Evolutionary conservation across 352 stramenopile genomes (phyloP).

Genomic region (Pythium dissotocum): DNA sequence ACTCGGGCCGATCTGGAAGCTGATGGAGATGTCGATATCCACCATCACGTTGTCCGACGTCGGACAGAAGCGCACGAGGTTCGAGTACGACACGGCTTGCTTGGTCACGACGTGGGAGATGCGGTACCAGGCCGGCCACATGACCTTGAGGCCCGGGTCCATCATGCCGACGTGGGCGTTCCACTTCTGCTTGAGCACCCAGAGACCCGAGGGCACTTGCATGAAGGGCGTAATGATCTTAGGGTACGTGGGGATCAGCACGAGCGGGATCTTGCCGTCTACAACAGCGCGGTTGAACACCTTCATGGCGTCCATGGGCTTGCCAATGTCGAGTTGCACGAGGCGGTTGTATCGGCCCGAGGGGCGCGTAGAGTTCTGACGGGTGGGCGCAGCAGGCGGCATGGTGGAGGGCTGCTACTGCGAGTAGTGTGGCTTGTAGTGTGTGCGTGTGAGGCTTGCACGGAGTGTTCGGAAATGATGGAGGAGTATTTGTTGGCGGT

Average conservation of each 20-base stretch:
- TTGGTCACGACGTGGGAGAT: slow-evolving; percentile 89
- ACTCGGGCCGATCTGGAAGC: slow-evolving; percentile 82
- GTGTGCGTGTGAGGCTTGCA: neutral
- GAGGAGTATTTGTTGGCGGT: neutral
- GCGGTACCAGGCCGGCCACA: slow-evolving; percentile 78
- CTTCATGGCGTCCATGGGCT: slow-evolving; percentile 51
- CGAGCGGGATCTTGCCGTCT: slow-evolving; percentile 62
- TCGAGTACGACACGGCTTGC: slow-evolving; percentile 82
- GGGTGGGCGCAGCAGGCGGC: neutral
- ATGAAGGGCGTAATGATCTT: slow-evolving; percentile 55
- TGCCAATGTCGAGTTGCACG: slow-evolving; percentile 56
- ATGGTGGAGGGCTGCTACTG: slow-evolving; percentile 3
- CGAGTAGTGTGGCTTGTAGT: neutral
- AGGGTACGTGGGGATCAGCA: slow-evolving; percentile 60
- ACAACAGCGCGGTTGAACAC: slow-evolving; percentile 58
- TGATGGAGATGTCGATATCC: slow-evolving; percentile 89
- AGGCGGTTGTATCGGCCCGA: slow-evolving; percentile 41
- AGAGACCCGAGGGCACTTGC: slow-evolving; percentile 66
- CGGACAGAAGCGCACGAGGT: slow-evolving; percentile 65
- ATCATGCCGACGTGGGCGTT: slow-evolving; percentile 79
- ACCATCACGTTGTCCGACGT: slow-evolving; percentile 90
- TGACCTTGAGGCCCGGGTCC: slow-evolving; percentile 74
- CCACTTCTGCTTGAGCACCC: slow-evolving; percentile 87
- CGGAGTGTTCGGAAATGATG: slow-evolving; percentile 7
- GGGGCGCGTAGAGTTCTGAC: slow-evolving; percentile 1